Percentiles rank a stretch among this genome's conserved stretches.
phyloP scores from a whole-genome alignment of 768 basidiomycete species.

The Boletus vinaceobasis region DNA sequence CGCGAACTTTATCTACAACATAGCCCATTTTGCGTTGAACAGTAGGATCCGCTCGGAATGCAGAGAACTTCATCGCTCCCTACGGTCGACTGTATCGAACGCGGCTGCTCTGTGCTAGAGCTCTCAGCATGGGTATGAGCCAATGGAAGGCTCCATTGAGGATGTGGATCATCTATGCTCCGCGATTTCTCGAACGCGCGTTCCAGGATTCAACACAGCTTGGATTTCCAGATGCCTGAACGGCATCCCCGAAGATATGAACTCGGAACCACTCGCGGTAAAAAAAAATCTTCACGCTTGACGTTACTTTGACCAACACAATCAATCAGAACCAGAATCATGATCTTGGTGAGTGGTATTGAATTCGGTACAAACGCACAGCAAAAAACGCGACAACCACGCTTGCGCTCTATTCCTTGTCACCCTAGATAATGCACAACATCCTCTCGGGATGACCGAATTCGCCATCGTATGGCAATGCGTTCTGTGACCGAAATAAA shows the following conservation, averaged over 20 bases:
- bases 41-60: not conserved
- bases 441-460: not conserved
- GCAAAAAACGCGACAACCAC: too few relatives aligned
- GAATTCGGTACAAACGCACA: too few relatives aligned
- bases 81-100: too few relatives aligned
- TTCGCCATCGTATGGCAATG: not conserved
- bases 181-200: not conserved
- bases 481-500: not conserved
- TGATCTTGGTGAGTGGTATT: too few relatives aligned
- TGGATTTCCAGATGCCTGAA: not conserved
- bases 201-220: not conserved
- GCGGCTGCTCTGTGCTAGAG: too few relatives aligned
- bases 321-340: not conserved
- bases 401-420: not conserved
- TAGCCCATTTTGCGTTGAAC: not conserved
- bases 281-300: not conserved
- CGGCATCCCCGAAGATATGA: not conserved
- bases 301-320: not conserved
- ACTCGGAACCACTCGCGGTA: not conserved
- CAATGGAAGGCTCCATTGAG: too few relatives aligned
- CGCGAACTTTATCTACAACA: not conserved
- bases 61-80: not conserved
- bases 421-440: not conserved
- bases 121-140: too few relatives aligned
- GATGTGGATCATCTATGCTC: not conserved